Percentiles rank a stretch among this genome's conserved stretches.
Conservation (phyloP, 148 eudicot genomes). For the Silene conica region DNA sequence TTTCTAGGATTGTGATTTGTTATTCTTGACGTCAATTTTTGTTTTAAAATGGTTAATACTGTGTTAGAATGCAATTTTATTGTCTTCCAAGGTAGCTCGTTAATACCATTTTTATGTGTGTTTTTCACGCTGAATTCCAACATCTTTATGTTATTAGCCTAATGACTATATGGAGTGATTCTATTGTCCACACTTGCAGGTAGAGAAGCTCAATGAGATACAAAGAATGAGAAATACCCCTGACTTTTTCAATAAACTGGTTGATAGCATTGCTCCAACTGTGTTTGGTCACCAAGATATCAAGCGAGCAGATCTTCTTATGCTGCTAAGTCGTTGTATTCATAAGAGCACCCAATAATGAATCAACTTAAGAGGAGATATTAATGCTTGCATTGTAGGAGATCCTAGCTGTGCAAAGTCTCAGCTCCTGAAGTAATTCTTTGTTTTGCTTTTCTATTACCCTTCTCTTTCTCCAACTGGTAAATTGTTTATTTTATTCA, state of each 20-base stretch:
- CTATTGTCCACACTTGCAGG: conserved; percentile 37
- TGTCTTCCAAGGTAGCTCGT: no score
- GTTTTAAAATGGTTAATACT: no score
- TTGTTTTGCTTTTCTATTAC: conserved; percentile 4
- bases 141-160: not conserved
- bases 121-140: not conserved
- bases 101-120: not conserved
- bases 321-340: conserved; percentile 96
- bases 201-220: conserved; percentile 73
- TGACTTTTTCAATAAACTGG: conserved; percentile 96
- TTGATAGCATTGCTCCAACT: conserved; percentile 91
- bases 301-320: conserved; percentile 88
- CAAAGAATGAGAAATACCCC: conserved; percentile 81
- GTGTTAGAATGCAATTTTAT: no score
- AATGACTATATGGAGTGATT: not conserved
- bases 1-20: no score
- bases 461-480: not conserved
- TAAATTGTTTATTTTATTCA: not conserved
- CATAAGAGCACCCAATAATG: conserved; percentile 94
- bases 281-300: conserved; percentile 97
- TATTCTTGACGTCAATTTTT: no score
- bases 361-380: conserved; percentile 93
- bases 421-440: conserved; percentile 84
- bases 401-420: conserved; percentile 99
- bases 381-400: conserved; percentile 96